Evolutionary conservation across 202 grass and related monocot genomes (phyloP), one percentile per base, ranked within the genome.

Genomic region (Panicum virgatum): DNA sequence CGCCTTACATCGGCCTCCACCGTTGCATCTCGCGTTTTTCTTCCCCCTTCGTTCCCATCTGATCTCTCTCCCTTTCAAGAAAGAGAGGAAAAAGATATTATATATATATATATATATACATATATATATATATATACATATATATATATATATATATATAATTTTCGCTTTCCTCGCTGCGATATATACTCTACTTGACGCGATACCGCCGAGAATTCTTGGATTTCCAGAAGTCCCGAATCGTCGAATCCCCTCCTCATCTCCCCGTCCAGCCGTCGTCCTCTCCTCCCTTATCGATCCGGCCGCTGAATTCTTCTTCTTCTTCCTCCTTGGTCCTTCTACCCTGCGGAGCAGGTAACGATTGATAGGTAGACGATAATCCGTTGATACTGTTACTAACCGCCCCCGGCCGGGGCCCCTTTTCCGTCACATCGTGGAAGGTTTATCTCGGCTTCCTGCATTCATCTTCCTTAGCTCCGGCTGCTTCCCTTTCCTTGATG

Each of bases 1-100:
- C 88, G 80, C 84, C 88, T 86, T 83, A 72, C 78, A 82, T 81
- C 66, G 73, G 68, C 83, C 15, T 81, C 78, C 80, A 43, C 69
- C 76, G 86, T 76, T 76, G 23, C 69, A 43, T 58, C n/a, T n/a
- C 74, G 61, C 56, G 11, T 62, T 66, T 88, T 73, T 73, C 42
- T 80, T 45, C 15, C 10, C 42, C 43, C 25, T 26, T 59, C 56
- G 56, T 59, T 27, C 57, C 56, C 12, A 5, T 45, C 61, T 61
- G n/a, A n/a, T n/a, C 51, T 11, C 56, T 73, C 38, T 44, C 68
- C 15, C 47, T 60, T 34, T 18, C 77, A 44, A 53, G 27, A 16
- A 39, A n/a, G 11, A 50, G 11, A n/a, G 56, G 9, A 45, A 36
- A n/a, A 44, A 59, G 22, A 32, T 26, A 50, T 62, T 19, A 62